Percentiles rank a stretch among this genome's conserved stretches.
These are phyloP conservation scores for Colletotrichum sp. DNA, from an alignment of 2,329 filamentous ascomycete species.

Conservation along the genomic window DNA sequence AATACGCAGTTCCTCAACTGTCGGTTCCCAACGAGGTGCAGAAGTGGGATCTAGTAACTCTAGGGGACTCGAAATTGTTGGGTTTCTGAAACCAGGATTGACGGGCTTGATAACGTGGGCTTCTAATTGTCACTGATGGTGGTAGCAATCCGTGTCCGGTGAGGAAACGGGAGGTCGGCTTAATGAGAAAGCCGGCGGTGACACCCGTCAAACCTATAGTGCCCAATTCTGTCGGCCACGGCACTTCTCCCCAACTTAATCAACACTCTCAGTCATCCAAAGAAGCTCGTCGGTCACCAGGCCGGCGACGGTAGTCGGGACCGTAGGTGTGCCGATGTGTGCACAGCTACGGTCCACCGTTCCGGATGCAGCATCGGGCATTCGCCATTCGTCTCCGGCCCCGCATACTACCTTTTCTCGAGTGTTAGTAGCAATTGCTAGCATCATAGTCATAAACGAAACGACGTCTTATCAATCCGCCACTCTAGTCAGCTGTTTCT, in stretches of 20 bases:
- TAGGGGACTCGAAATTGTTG: neutral
- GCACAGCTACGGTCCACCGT: neutral
- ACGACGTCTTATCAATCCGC: neutral
- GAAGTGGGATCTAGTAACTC: neutral
- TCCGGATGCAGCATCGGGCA: neutral
- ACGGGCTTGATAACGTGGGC: neutral
- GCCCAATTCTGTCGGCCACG: neutral
- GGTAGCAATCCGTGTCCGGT: neutral
- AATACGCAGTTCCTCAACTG: neutral
- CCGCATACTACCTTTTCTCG: no score
- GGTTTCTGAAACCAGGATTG: neutral
- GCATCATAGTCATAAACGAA: no score
- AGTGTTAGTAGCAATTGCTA: no score
- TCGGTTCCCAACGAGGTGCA: neutral
- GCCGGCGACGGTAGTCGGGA: no score
- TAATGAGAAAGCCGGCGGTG: neutral
- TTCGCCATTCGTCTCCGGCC: no score
- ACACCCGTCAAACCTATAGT: neutral
- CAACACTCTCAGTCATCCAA: no score
- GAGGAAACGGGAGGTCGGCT: neutral
- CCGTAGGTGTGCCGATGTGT: no score
- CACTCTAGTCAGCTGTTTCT: neutral
- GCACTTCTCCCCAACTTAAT: neutral
- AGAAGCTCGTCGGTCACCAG: no score
- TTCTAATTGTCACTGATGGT: neutral